Conservation (phyloP, 2,329 filamentous ascomycete species). For the Aspergillus fumigatiaffinis region DNA sequence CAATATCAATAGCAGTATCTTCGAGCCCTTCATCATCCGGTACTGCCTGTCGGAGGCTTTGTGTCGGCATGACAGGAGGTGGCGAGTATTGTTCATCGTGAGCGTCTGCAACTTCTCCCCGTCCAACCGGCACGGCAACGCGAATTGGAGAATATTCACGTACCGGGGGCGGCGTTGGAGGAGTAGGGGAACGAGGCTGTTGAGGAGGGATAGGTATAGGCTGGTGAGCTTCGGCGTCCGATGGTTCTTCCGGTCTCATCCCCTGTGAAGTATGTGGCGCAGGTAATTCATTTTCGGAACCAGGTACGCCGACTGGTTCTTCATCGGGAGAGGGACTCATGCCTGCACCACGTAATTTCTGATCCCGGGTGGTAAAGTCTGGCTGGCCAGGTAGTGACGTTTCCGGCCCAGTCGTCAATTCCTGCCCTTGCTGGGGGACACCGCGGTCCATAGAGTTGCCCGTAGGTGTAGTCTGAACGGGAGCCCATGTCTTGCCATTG, state of each 20-base stretch:
- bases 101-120: slow-evolving; percentile 46
- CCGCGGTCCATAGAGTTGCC: slow-evolving; percentile 57
- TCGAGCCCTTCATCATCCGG: slow-evolving; percentile 64
- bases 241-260: slow-evolving; percentile 43
- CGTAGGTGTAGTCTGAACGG: slow-evolving; percentile 71
- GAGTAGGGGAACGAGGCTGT: slow-evolving; percentile 46
- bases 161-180: slow-evolving; percentile 44
- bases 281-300: slow-evolving; percentile 65
- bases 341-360: slow-evolving; percentile 70
- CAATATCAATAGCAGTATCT: slow-evolving; percentile 56
- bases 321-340: slow-evolving; percentile 52
- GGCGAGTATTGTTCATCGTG: slow-evolving; percentile 41
- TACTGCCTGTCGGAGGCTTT: slow-evolving; percentile 59
- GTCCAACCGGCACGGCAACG: slow-evolving; percentile 78
- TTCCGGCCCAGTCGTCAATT: slow-evolving; percentile 48
- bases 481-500: slow-evolving; percentile 80
- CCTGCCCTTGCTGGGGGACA: slow-evolving; percentile 53
- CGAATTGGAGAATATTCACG: slow-evolving; percentile 72
- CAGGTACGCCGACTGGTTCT: slow-evolving; percentile 60
- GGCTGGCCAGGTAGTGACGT: slow-evolving; percentile 57
- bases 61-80: slow-evolving; percentile 54
- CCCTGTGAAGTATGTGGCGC: slow-evolving; percentile 62
- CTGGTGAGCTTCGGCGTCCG: slow-evolving; percentile 37
- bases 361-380: slow-evolving; percentile 72
- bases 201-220: slow-evolving; percentile 37